phyloP scores from a whole-genome alignment of 2,329 filamentous ascomycete genomes.

The Nigrospora osmanthi region DNA sequence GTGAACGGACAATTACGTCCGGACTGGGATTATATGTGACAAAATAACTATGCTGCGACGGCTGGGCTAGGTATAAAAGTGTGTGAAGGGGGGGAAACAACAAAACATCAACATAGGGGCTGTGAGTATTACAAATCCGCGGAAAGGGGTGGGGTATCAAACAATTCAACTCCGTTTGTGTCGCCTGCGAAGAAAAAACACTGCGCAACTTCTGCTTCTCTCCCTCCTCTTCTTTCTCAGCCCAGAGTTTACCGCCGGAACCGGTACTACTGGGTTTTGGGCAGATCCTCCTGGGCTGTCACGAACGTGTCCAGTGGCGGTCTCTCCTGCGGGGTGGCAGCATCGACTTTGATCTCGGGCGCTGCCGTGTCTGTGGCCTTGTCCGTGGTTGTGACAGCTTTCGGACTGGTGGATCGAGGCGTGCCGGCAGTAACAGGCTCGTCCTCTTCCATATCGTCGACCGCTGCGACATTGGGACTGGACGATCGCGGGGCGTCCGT shows the following conservation, averaged over 20 bases:
- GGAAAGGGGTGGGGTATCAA: too few species aligned
- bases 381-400: conserved; percentile 4
- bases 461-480: conserved; percentile 6
- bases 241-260: background rate
- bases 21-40: too few species aligned
- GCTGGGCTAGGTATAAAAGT: too few species aligned
- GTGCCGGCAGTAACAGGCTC: conserved; percentile 6
- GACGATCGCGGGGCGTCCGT: background rate
- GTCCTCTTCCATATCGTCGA: conserved; percentile 7
- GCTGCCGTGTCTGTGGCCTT: conserved; percentile 5
- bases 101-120: too few species aligned
- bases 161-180: too few species aligned
- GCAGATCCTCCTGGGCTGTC: conserved; percentile 40
- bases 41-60: too few species aligned
- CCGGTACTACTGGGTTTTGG: conserved; percentile 16
- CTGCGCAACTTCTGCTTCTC: too few species aligned
- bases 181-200: too few species aligned
- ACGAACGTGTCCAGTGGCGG: conserved; percentile 43
- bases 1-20: too few species aligned
- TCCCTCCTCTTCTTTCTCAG: too few species aligned
- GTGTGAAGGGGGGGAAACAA: too few species aligned
- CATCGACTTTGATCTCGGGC: conserved; percentile 3
- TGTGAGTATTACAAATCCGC: too few species aligned
- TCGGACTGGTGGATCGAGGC: conserved; percentile 5
- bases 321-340: conserved; percentile 5